Evolutionary conservation across 2,329 filamentous ascomycete species (phyloP).

Genomic region (Talaromyces pinophilus): DNA sequence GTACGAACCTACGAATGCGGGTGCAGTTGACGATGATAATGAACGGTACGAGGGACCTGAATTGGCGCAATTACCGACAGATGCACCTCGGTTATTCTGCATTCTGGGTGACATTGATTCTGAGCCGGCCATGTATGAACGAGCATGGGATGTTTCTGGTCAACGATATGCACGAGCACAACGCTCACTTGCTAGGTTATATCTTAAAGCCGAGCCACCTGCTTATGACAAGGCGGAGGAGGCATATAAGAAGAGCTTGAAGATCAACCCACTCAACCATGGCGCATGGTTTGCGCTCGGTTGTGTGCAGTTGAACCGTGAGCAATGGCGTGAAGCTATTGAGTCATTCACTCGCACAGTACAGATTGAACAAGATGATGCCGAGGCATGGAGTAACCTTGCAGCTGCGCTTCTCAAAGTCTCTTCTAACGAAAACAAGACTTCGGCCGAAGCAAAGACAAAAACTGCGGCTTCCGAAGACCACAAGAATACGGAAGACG

Average conservation of each 20-base stretch:
- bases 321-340: conserved; percentile 74
- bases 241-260: conserved; percentile 75
- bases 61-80: conserved; percentile 68
- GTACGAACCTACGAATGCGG: conserved; percentile 58
- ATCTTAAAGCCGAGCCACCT: conserved; percentile 61
- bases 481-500: conserved; percentile 28
- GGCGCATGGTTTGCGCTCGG: conserved; percentile 88
- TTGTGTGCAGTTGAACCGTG: conserved; percentile 79
- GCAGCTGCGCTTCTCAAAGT: conserved; percentile 74
- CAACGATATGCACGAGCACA: conserved; percentile 83
- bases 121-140: conserved; percentile 72
- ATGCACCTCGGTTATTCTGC: conserved; percentile 86
- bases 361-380: conserved; percentile 81
- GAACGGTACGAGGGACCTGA: conserved; percentile 68
- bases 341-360: conserved; percentile 83
- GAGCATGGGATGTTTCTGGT: conserved; percentile 83
- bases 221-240: conserved; percentile 70
- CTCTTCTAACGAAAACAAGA: conserved; percentile 35
- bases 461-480: conserved; percentile 32
- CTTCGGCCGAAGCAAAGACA: conserved; percentile 32
- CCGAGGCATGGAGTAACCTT: conserved; percentile 92
- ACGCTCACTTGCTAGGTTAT: conserved; percentile 78
- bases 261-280: conserved; percentile 77
- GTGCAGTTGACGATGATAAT: conserved; percentile 49
- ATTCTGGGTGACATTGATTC: conserved; percentile 88